Evolutionary conservation across 1,139 yeast genomes (phyloP), one percentile per base, ranked within the genome.

Genomic region (Taphrina sp.): DNA sequence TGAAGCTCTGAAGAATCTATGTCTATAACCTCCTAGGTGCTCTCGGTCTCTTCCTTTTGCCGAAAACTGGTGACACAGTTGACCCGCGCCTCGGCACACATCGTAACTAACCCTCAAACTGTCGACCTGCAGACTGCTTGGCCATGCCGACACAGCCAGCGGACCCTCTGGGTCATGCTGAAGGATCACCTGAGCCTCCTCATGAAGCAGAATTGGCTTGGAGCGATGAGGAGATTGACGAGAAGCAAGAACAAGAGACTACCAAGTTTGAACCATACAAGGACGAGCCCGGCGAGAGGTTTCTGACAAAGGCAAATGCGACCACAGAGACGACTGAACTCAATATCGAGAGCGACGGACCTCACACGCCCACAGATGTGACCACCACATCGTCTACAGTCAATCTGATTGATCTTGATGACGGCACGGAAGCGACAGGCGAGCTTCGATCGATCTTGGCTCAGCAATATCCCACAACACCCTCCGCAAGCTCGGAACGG

Each of bases 391-490:
- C 12, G 14, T 26, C 24, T 12, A 19, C 47, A 5, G 26, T 38
- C 8, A 38, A 41, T 12, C 12, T 39, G 46, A 39, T 42, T 34
- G 46, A 41, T 28, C 20, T 20, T n/a, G 52, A 34, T 14, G 54
- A 49, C 5, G 23, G 31, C 1, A 23, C 12, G 4, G 38, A 31
- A 17, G 44, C 53, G 14, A 19, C 16, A n/a, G 46, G 44, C 3
- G 54, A 49, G 24, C 26, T 49, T 12, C 46, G 44, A 29, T 41
- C 46, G 16, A 49, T 49, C 17, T 26, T 49, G 26, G 20, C 54
- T 12, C 54, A 49, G 39, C 54, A 49, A 31, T 31, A 37, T 24
- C 54, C 54, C 5, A 45, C 54, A 5, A 38, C 54, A 3, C 54
- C 54, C 2, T 41, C 46, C 14, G 46, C 46, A 31, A 4, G 31